Conservation (phyloP, 202 grass and related monocot genomes). For the Panicum hallii region DNA sequence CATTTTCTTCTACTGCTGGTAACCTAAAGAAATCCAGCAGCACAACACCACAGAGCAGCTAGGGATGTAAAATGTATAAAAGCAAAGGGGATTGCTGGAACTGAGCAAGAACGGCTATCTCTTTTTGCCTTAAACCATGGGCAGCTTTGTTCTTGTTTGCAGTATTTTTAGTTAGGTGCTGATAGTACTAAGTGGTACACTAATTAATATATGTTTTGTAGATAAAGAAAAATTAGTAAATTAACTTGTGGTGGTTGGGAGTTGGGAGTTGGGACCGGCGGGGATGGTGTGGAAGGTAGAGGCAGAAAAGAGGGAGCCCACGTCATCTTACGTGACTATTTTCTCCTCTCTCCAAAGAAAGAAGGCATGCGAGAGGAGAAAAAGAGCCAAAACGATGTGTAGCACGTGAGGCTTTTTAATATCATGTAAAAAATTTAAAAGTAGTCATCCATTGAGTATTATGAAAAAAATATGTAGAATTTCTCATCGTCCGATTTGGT, state of each 20-base stretch:
- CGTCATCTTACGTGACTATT: background rate
- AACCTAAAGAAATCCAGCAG: background rate
- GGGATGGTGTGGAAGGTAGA: background rate
- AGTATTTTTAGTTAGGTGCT: slow-evolving; percentile 9
- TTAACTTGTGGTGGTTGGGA: background rate
- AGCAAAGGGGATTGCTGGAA: background rate
- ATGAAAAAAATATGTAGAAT: too few relatives aligned
- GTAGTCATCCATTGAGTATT: too few relatives aligned
- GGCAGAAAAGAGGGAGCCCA: background rate
- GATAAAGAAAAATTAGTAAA: background rate
- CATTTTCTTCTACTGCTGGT: background rate
- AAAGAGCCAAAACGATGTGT: too few relatives aligned
- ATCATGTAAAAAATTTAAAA: too few relatives aligned
- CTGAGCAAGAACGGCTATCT: background rate
- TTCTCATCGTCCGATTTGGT: too few relatives aligned
- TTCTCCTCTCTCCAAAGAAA: background rate
- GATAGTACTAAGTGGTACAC: background rate
- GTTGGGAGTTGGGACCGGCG: background rate
- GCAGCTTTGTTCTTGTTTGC: slow-evolving; percentile 19
- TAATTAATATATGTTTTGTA: background rate
- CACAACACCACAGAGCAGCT: background rate
- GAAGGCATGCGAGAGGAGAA: background rate
- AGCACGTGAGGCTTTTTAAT: too few relatives aligned
- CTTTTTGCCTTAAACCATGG: slow-evolving; percentile 31
- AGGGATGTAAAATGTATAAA: background rate